Percentiles rank a stretch among this genome's conserved stretches.
These are phyloP conservation scores for Sporothrix globosa DNA, from an alignment of 2,329 filamentous ascomycete genomes.

Conservation along the genomic window DNA sequence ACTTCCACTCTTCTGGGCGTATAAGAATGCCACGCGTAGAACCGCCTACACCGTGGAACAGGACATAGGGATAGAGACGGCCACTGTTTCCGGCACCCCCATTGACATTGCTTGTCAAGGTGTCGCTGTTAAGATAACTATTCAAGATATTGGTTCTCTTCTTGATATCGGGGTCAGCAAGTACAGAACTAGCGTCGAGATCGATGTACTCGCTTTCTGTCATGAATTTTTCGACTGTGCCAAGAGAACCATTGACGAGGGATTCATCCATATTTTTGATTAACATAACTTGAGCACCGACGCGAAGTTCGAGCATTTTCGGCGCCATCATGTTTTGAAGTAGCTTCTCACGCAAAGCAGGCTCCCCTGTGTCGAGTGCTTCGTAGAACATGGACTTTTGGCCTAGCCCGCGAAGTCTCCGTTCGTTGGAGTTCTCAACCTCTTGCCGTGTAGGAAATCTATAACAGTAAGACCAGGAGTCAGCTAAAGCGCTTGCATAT, in stretches of 20 bases:
- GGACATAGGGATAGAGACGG: constrained; percentile 72
- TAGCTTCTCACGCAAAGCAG: constrained; percentile 71
- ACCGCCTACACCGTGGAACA: constrained; percentile 80
- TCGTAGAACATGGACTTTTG: constrained; percentile 65
- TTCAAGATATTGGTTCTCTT: constrained; percentile 61
- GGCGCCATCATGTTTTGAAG: constrained; percentile 93
- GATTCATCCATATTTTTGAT: constrained; percentile 98
- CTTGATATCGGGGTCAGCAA: constrained; percentile 50
- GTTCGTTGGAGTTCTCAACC: constrained; percentile 83
- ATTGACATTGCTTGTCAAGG: constrained; percentile 35
- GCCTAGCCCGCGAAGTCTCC: constrained; percentile 73
- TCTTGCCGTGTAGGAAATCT: constrained; percentile 85
- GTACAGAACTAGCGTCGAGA: constrained; percentile 9
- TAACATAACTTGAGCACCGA: constrained; percentile 97
- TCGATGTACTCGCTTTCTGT: constrained; percentile 49
- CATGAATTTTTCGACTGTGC: constrained; percentile 81
- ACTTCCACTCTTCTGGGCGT: constrained; percentile 90
- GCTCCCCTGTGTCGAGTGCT: constrained; percentile 77
- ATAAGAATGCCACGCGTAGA: constrained; percentile 76
- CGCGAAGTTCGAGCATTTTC: constrained; percentile 76
- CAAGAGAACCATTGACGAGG: constrained; percentile 91
- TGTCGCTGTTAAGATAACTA: constrained; percentile 46
- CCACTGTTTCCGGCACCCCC: constrained; percentile 54
- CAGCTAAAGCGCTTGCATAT: background rate
- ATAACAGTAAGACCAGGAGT: background rate